A percentile compares a stretch with the other conserved stretches of the same genome.
phyloP scores from a whole-genome alignment of 148 eudicot genomes.

The Fagopyrum homotropicum region DNA sequence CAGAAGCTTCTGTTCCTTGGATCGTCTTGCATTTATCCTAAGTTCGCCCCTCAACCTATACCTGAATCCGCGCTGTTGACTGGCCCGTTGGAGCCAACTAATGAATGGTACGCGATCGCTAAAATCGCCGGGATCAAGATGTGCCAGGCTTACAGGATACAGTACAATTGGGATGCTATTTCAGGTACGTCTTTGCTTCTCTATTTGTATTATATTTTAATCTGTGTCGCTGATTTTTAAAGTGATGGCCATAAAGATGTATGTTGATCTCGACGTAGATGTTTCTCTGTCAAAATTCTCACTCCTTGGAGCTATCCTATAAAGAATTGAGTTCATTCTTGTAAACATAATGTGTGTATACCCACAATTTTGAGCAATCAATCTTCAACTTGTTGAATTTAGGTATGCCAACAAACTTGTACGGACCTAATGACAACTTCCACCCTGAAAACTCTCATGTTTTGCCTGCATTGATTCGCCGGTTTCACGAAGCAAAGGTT shows the following conservation, averaged over 20 bases:
- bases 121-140: conserved; percentile 91
- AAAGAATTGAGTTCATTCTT: background rate
- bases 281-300: background rate
- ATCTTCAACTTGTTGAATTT: background rate
- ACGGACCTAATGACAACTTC: conserved; percentile 94
- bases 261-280: background rate
- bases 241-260: too few relatives aligned
- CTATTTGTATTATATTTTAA: background rate
- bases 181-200: conserved; percentile 3
- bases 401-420: conserved; percentile 74
- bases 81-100: conserved; percentile 85
- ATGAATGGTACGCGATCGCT: conserved; percentile 93
- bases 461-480: conserved; percentile 75
- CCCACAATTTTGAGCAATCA: background rate
- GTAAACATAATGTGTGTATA: background rate
- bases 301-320: too few relatives aligned
- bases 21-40: conserved; percentile 94
- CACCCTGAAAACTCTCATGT: conserved; percentile 96
- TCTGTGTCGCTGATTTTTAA: background rate
- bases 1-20: conserved; percentile 75
- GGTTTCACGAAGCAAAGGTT: conserved; percentile 88
- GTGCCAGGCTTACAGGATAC: conserved; percentile 71
- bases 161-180: conserved; percentile 37
- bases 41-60: conserved; percentile 92
- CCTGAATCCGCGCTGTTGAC: conserved; percentile 70